These are phyloP conservation scores for Tillandsia fasciculata DNA, from an alignment of 176 grass and related monocot species.

Conservation along the genomic window DNA sequence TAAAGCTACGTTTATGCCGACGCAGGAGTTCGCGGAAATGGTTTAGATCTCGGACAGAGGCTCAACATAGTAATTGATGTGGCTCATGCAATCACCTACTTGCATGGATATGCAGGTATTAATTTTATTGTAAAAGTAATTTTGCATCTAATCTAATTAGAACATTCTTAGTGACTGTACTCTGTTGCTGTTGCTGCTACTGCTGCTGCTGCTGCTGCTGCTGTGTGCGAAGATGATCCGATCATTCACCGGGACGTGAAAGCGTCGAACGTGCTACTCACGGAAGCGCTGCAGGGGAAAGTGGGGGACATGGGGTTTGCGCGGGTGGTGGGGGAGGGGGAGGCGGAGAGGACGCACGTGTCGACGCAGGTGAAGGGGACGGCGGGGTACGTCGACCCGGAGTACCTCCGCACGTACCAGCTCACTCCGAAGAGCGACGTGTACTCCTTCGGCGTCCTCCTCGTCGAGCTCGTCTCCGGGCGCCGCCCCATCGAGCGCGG, in stretches of 20 bases:
- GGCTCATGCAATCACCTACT: slow-evolving; percentile 76
- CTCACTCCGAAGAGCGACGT: slow-evolving; percentile 91
- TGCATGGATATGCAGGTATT: slow-evolving; percentile 79
- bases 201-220: too few relatives aligned
- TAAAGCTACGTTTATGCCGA: slow-evolving; percentile 2
- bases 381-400: slow-evolving; percentile 81
- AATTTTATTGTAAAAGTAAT: not conserved
- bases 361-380: slow-evolving; percentile 91
- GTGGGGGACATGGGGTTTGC: slow-evolving; percentile 83
- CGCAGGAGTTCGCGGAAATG: slow-evolving; percentile 41
- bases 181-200: too few relatives aligned
- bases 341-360: slow-evolving; percentile 63
- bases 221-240: slow-evolving; percentile 43
- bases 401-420: slow-evolving; percentile 74
- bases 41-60: slow-evolving; percentile 54
- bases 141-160: slow-evolving; percentile 12
- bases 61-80: slow-evolving; percentile 74
- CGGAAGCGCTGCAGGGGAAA: slow-evolving; percentile 62
- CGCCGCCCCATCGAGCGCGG: slow-evolving; percentile 62
- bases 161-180: not conserved
- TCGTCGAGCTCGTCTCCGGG: slow-evolving; percentile 77
- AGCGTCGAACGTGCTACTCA: slow-evolving; percentile 82
- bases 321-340: slow-evolving; percentile 33
- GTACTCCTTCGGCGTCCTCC: slow-evolving; percentile 94
- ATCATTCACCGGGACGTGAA: slow-evolving; percentile 98